These are phyloP conservation scores for Verbascum thapsus DNA, from an alignment of 257 asterid genomes.

Conservation along the genomic window DNA sequence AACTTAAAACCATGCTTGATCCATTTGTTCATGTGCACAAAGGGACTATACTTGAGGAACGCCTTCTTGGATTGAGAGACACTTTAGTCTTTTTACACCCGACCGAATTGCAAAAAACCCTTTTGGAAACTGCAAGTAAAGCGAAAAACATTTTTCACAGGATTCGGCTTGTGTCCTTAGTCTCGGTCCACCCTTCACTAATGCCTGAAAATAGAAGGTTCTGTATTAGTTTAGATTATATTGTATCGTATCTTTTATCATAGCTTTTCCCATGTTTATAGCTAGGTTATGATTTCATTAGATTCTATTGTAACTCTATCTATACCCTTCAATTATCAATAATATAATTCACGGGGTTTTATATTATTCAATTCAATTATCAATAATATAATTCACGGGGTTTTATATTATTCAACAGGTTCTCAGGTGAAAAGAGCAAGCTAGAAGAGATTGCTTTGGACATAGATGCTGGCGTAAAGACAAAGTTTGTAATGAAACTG, in stretches of 20 bases:
- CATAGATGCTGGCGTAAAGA: slow-evolving; percentile 57
- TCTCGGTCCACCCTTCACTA: slow-evolving; percentile 77
- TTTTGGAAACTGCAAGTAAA: slow-evolving; percentile 34
- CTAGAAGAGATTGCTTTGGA: slow-evolving; percentile 28
- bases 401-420: too few species aligned
- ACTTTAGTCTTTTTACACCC: slow-evolving; percentile 56
- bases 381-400: too few species aligned
- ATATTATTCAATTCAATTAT: too few species aligned
- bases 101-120: slow-evolving; percentile 43
- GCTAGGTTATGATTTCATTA: too few species aligned
- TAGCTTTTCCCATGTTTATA: too few species aligned
- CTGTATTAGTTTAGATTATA: too few species aligned
- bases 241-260: too few species aligned
- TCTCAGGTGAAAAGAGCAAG: too few species aligned
- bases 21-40: slow-evolving; percentile 67
- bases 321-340: too few species aligned
- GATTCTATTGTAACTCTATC: too few species aligned
- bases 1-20: slow-evolving; percentile 48
- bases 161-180: slow-evolving; percentile 44
- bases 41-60: slow-evolving; percentile 57
- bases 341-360: too few species aligned
- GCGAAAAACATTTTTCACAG: slow-evolving; percentile 20
- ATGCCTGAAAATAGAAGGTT: slow-evolving; percentile 3
- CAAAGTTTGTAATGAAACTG: slow-evolving; percentile 51
- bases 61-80: slow-evolving; percentile 64